Conservation (phyloP, 1,284 basidiomycete genomes). For the Tranzscheliella williamsii region DNA sequence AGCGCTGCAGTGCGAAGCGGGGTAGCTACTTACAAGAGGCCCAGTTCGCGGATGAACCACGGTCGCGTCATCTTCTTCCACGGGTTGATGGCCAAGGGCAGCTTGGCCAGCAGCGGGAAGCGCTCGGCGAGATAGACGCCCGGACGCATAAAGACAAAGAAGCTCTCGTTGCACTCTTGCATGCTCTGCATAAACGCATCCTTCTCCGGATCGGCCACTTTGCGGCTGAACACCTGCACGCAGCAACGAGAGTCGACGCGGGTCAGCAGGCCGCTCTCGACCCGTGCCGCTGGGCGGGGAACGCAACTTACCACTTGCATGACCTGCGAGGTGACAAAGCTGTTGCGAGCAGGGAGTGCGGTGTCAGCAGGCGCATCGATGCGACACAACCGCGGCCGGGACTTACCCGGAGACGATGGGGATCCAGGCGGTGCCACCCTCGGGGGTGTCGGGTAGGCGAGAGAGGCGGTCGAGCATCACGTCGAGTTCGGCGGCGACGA, state of each 20-base stretch:
- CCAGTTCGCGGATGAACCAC: neutral
- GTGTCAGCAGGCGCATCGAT: too few relatives aligned
- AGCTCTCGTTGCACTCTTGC: constrained; percentile 1
- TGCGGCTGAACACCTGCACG: neutral
- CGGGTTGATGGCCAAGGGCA: neutral
- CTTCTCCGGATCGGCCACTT: neutral
- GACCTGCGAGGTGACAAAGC: too few relatives aligned
- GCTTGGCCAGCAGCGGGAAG: neutral
- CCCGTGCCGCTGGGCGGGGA: too few relatives aligned
- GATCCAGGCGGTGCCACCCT: too few relatives aligned
- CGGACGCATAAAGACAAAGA: neutral
- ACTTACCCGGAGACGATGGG: too few relatives aligned
- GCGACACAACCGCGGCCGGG: too few relatives aligned
- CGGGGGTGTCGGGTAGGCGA: too few relatives aligned
- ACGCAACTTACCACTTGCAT: too few relatives aligned
- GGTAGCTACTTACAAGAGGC: neutral
- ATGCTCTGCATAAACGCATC: neutral
- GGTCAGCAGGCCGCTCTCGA: too few relatives aligned
- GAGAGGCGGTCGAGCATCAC: neutral
- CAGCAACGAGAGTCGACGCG: neutral
- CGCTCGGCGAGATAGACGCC: neutral
- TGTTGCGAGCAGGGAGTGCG: too few relatives aligned
- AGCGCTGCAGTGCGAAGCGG: neutral
- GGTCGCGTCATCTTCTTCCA: constrained; percentile 1
- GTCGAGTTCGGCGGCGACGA: neutral